Percentiles rank a stretch among this genome's conserved stretches.
These are phyloP conservation scores for Bidens hawaiensis DNA, from an alignment of 140 eudicot genomes.

Conservation along the genomic window DNA sequence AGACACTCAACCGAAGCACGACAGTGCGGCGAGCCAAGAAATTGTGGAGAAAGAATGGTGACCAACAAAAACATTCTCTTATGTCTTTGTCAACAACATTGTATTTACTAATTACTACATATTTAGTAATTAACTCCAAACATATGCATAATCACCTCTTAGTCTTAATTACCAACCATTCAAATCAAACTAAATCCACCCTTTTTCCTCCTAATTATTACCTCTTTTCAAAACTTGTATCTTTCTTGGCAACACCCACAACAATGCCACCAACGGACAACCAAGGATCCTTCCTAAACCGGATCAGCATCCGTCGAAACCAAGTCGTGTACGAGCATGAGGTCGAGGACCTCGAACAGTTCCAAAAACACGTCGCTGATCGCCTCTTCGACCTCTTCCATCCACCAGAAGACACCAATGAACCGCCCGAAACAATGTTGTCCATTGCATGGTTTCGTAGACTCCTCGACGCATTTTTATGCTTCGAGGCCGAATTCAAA, in stretches of 20 bases:
- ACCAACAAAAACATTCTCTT: too few species aligned
- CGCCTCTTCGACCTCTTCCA: slow-evolving; percentile 28
- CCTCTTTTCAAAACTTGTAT: neutral
- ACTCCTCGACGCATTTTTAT: slow-evolving; percentile 67
- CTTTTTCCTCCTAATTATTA: slow-evolving; percentile 5
- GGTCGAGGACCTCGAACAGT: slow-evolving; percentile 58
- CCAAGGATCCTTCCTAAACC: slow-evolving; percentile 74
- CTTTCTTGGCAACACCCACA: neutral
- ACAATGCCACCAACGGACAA: slow-evolving; percentile 71
- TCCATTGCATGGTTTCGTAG: slow-evolving; percentile 68
- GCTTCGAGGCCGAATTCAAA: slow-evolving; percentile 81
- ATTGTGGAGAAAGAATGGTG: too few species aligned
- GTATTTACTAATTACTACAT: too few species aligned
- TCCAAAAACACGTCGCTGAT: slow-evolving; percentile 57
- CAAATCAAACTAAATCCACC: slow-evolving; percentile 4
- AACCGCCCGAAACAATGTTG: slow-evolving; percentile 26
- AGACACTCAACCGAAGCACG: too few species aligned
- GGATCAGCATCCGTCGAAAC: slow-evolving; percentile 89
- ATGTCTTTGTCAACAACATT: too few species aligned
- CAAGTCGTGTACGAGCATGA: slow-evolving; percentile 61
- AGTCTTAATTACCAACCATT: slow-evolving; percentile 17
- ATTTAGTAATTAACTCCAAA: neutral
- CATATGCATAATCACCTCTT: slow-evolving; percentile 6
- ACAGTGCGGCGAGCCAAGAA: too few species aligned
- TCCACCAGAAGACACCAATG: slow-evolving; percentile 22